Evolutionary conservation across 2,329 filamentous ascomycete species (phyloP).

Genomic region (Arthrobotrys musiformis): DNA sequence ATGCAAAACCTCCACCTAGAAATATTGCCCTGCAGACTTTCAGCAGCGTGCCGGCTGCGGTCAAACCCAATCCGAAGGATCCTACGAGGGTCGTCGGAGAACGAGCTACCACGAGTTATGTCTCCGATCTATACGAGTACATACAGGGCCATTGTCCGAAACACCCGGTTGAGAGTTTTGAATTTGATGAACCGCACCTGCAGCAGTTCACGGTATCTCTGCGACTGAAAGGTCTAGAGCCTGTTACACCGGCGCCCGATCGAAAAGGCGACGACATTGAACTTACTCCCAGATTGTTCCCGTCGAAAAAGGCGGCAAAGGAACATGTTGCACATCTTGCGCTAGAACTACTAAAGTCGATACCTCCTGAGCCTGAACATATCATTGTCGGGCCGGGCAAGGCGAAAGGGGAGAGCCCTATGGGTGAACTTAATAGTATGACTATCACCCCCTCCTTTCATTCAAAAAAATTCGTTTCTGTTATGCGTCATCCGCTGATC

Average conservation of each 20-base stretch:
- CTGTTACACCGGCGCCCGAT: constrained; percentile 26
- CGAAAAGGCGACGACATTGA: constrained; percentile 32
- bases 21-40: constrained; percentile 27
- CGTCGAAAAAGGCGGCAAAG: constrained; percentile 51
- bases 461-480: not conserved
- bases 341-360: constrained; percentile 18
- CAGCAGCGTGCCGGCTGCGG: constrained; percentile 25
- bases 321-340: constrained; percentile 36
- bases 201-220: constrained; percentile 48
- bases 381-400: constrained; percentile 34
- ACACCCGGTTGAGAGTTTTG: constrained; percentile 25
- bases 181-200: constrained; percentile 34
- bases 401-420: constrained; percentile 45
- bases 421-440: constrained; percentile 53
- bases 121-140: constrained; percentile 51
- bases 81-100: constrained; percentile 41
- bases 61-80: constrained; percentile 40
- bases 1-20: constrained; percentile 44
- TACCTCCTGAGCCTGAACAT: constrained; percentile 25
- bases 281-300: constrained; percentile 39
- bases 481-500: not conserved
- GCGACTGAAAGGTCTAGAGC: constrained; percentile 1
- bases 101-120: constrained; percentile 35
- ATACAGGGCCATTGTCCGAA: constrained; percentile 43
- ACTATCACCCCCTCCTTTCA: not conserved